These are phyloP conservation scores for Chaetoceros muelleri DNA, from an alignment of 108 stramenopile genomes.

Conservation along the genomic window DNA sequence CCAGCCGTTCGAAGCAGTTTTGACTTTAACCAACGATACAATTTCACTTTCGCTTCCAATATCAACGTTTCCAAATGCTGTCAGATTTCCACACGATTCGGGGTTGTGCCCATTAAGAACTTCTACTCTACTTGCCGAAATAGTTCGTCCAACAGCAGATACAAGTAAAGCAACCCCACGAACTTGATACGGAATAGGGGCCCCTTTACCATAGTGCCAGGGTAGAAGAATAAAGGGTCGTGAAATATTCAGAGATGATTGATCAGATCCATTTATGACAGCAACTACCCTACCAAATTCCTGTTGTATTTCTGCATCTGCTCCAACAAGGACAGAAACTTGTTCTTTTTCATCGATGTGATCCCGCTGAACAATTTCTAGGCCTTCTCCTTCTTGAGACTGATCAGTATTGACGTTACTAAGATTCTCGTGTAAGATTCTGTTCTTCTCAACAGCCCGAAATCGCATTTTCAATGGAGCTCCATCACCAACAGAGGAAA, in stretches of 20 bases:
- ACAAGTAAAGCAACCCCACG: slow-evolving; percentile 45
- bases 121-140: slow-evolving; percentile 36
- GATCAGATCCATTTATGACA: slow-evolving; percentile 27
- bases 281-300: slow-evolving; percentile 63
- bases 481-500: slow-evolving; percentile 37
- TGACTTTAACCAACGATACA: slow-evolving; percentile 28
- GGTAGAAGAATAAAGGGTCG: slow-evolving; percentile 34
- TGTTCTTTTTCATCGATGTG: slow-evolving; percentile 22
- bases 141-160: slow-evolving; percentile 25
- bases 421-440: slow-evolving; percentile 16
- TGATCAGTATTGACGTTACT: slow-evolving; percentile 5
- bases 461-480: slow-evolving; percentile 51
- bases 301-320: slow-evolving; percentile 49
- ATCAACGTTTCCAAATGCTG: slow-evolving; percentile 25
- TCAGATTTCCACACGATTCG: slow-evolving; percentile 6
- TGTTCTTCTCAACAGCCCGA: slow-evolving; percentile 32
- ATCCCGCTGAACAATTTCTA: neutral
- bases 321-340: slow-evolving; percentile 36
- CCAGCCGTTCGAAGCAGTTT: slow-evolving; percentile 23
- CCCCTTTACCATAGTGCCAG: slow-evolving; percentile 40
- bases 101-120: slow-evolving; percentile 33
- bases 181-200: slow-evolving; percentile 21
- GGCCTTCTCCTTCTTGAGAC: slow-evolving; percentile 10
- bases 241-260: slow-evolving; percentile 4
- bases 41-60: slow-evolving; percentile 12